Evolutionary conservation across 176 grass and related monocot species (phyloP).

Genomic region (Carex cristatella): DNA sequence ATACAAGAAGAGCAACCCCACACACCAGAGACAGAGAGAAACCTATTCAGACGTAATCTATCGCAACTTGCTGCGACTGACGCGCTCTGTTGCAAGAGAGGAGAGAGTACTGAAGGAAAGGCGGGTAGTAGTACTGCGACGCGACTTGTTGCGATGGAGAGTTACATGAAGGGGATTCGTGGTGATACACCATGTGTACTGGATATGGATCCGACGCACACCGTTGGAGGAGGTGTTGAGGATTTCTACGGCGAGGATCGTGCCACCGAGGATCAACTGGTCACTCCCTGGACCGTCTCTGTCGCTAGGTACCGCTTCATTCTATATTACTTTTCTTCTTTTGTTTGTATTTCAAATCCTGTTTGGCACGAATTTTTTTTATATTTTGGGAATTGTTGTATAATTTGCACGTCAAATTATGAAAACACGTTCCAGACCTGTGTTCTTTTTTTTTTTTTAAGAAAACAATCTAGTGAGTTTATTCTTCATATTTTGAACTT

Average conservation of each 20-base stretch:
- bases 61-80: background rate
- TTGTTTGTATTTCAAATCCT: background rate
- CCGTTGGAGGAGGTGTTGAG: slow-evolving; percentile 63
- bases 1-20: background rate
- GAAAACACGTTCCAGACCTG: background rate
- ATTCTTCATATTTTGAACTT: background rate
- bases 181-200: slow-evolving; percentile 48
- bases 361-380: background rate
- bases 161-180: slow-evolving; percentile 55
- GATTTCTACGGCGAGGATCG: slow-evolving; percentile 83
- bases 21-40: background rate
- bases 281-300: slow-evolving; percentile 89
- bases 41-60: background rate
- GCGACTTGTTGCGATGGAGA: slow-evolving; percentile 56
- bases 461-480: background rate
- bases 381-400: background rate
- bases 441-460: background rate
- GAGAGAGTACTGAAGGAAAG: background rate
- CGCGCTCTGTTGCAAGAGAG: background rate
- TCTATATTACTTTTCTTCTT: background rate
- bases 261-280: slow-evolving; percentile 79
- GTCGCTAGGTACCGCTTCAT: slow-evolving; percentile 58
- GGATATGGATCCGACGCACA: slow-evolving; percentile 54
- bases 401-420: background rate
- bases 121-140: background rate